Conservation (phyloP, 2,329 filamentous ascomycete genomes). For the Zymoseptoria crescenta region DNA sequence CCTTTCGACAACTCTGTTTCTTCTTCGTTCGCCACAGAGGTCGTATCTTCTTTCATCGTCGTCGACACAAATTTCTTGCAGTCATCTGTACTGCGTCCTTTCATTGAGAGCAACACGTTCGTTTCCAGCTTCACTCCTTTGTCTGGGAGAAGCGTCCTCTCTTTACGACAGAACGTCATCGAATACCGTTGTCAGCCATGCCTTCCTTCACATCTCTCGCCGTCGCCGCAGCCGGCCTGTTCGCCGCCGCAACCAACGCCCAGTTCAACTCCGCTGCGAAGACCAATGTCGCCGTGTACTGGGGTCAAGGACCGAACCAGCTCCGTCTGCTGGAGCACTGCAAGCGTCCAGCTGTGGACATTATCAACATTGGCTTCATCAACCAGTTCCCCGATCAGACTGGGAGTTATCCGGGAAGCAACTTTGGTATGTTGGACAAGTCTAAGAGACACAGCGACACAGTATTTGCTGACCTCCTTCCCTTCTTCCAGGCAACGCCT, state of each 20-base stretch:
- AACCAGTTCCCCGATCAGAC: conserved; percentile 45
- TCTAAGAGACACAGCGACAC: background rate
- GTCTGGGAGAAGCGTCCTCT: conserved; percentile 8
- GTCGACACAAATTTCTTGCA: background rate
- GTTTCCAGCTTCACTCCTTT: background rate
- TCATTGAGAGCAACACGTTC: background rate
- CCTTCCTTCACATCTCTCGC: conserved; percentile 4
- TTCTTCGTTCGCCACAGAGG: background rate
- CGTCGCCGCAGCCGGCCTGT: conserved; percentile 2
- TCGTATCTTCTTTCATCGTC: background rate
- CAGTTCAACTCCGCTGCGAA: conserved; percentile 37
- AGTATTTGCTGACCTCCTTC: background rate
- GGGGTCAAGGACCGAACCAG: conserved; percentile 48
- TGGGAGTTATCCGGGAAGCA: conserved; percentile 40
- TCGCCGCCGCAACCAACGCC: conserved; percentile 29
- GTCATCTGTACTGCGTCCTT: background rate
- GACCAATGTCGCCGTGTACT: conserved; percentile 48
- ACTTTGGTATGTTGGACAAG: conserved; percentile 40
- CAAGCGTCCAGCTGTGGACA: conserved; percentile 44
- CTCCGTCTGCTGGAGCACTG: conserved; percentile 45
- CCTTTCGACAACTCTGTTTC: background rate
- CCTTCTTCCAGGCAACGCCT: conserved; percentile 5
- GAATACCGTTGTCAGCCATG: conserved; percentile 1
- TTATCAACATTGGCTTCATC: conserved; percentile 51
- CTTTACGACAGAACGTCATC: conserved; percentile 1